phyloP scores from a whole-genome alignment of 192 early-diverging fungal species.

The Coemansia sp. region DNA sequence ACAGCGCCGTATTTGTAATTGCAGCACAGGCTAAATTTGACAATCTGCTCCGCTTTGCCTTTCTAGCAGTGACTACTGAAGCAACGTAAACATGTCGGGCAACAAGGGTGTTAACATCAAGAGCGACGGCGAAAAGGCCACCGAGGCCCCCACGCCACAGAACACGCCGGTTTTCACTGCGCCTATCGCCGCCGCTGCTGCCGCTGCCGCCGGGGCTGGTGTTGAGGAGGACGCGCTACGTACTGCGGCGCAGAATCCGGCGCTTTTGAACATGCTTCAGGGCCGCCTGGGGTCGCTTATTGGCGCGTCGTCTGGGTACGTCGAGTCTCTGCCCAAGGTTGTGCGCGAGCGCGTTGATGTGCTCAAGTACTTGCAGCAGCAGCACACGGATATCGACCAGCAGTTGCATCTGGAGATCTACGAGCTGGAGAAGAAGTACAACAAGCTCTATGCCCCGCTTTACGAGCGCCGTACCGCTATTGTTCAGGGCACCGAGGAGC shows the following conservation, averaged over 20 bases:
- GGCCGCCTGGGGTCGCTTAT: conserved; percentile 75
- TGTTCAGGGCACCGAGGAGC: conserved; percentile 79
- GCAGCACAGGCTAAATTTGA: background rate
- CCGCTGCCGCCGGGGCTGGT: conserved; percentile 32
- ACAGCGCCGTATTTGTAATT: background rate
- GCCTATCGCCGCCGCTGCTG: conserved; percentile 42
- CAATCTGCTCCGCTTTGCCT: background rate
- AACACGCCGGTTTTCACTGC: conserved; percentile 61
- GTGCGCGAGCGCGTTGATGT: conserved; percentile 86
- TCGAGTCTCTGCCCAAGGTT: conserved; percentile 67
- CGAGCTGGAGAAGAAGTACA: conserved; percentile 96
- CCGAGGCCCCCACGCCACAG: conserved; percentile 59
- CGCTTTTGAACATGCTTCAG: conserved; percentile 72
- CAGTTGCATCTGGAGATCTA: conserved; percentile 93
- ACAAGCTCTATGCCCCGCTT: conserved; percentile 77
- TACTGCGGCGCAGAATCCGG: conserved; percentile 54
- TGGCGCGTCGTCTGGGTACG: conserved; percentile 72
- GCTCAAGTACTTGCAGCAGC: conserved; percentile 83
- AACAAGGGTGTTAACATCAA: conserved; percentile 61
- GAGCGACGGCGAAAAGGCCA: conserved; percentile 54
- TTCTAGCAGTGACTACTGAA: background rate
- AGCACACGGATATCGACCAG: conserved; percentile 80
- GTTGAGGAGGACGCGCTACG: conserved; percentile 33
- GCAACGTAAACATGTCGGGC: conserved; percentile 12
- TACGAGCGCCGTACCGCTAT: conserved; percentile 85